These are phyloP conservation scores for Pelargonium citronellum DNA, from an alignment of 441 rosid species.

Conservation along the genomic window DNA sequence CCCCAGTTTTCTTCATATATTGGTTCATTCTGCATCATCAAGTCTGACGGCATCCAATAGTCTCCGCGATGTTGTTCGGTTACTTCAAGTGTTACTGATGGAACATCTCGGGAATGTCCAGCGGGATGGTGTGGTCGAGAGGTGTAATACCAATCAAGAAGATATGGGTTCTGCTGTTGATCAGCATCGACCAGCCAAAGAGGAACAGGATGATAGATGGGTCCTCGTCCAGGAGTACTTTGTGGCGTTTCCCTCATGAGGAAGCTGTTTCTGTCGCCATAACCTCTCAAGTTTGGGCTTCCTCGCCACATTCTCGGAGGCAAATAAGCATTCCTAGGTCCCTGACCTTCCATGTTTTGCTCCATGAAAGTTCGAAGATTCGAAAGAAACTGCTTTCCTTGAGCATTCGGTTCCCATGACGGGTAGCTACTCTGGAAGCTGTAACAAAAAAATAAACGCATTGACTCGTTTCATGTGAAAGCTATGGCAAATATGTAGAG, in stretches of 20 bases:
- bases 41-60: constrained; percentile 44
- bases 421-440: constrained; percentile 86
- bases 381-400: constrained; percentile 70
- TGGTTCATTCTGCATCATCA: constrained; percentile 28
- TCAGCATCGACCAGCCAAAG: constrained; percentile 67
- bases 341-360: constrained; percentile 49
- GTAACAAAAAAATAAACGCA: constrained; percentile 23
- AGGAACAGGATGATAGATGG: constrained; percentile 43
- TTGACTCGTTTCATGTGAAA: not conserved
- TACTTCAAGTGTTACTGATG: constrained; percentile 20
- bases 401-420: constrained; percentile 74
- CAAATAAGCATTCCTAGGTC: constrained; percentile 36
- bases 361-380: constrained; percentile 77
- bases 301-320: constrained; percentile 45
- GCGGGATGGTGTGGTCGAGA: constrained; percentile 38
- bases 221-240: constrained; percentile 21
- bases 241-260: constrained; percentile 47
- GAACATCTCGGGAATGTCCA: constrained; percentile 21
- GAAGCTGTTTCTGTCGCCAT: constrained; percentile 34
- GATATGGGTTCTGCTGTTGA: constrained; percentile 66
- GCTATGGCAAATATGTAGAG: not conserved
- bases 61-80: constrained; percentile 37
- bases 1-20: constrained; percentile 35
- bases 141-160: constrained; percentile 84
- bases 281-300: constrained; percentile 39